Base-by-base conservation (phyloP, 2,329 filamentous ascomycete species). In the Neophaeococcomyces mojaviensis region DNA sequence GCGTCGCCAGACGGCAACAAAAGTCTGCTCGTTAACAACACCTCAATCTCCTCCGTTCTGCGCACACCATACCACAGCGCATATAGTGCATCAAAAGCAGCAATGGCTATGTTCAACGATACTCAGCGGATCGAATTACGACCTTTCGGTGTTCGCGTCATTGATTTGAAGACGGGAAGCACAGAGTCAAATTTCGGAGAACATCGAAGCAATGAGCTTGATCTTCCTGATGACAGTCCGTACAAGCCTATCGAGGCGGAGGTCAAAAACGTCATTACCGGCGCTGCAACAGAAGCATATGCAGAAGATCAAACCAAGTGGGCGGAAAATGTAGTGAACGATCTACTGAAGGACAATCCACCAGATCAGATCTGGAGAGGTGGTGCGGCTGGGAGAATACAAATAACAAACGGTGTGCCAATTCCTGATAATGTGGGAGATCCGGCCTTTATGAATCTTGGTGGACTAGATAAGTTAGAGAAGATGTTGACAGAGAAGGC, bases 311-410 rank as follows among this genome's bases (percentile, higher is more conserved):
- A 38, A 9, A 34, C 40, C 30, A 15, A 46, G 22, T 81, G 80
- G 60, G 78, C 78, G 13, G 62, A 64, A 44, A 70, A 68, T 30
- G 77, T 80, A 3, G 77, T 79, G 4, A 60, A 60, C 6, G 69
- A 77, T 55, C 65, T 80, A 9, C 56, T 79, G 37, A 82, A 54
- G 70, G 76, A 1, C 70, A 38, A 44, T 19, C 43, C 49, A 10
- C 49, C 53, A 9, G 12, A 24, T 24, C 26, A 44, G 7, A 36
- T 54, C 12, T 54, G 50, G 49, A 45, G 43, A 19, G 52, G 49
- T 49, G 50, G 49, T 47, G 44, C 15, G 13, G 24, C 24, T 6
- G 24, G 24, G 24, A 28, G 5, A 10, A 28, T 28, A 6, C 24
- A 28, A 28, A 5, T 28, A 5, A 28, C 24, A 6, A 28, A 28